phyloP scores from a whole-genome alignment of 2,329 filamentous ascomycete genomes.

The Arthrinium phaeospermum region DNA sequence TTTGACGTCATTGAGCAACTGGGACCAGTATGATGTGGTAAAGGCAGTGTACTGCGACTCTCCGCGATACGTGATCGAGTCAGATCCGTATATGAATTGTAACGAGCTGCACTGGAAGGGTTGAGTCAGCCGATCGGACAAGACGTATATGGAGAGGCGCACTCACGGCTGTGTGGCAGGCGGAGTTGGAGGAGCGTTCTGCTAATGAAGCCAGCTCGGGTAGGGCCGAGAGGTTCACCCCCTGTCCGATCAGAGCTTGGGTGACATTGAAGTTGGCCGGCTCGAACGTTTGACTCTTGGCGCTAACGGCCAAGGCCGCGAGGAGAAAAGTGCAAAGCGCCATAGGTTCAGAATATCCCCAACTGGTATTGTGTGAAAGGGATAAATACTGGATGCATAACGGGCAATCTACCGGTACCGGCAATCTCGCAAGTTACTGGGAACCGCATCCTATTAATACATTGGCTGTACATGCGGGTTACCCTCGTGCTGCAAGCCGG shows the following conservation, averaged over 20 bases:
- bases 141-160: too few relatives aligned
- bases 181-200: not conserved
- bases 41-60: not conserved
- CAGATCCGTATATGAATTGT: not conserved
- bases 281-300: not conserved
- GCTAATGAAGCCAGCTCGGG: not conserved
- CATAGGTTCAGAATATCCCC: not conserved
- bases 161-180: not conserved
- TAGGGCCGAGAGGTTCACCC: not conserved
- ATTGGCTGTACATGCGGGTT: not conserved
- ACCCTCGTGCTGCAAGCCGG: too few relatives aligned
- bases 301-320: not conserved
- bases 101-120: not conserved
- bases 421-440: not conserved
- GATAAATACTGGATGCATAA: not conserved
- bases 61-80: not conserved
- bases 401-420: too few relatives aligned
- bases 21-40: not conserved
- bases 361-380: not conserved
- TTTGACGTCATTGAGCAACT: not conserved
- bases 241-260: not conserved
- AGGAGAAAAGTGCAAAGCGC: not conserved
- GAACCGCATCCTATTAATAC: not conserved
- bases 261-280: not conserved
- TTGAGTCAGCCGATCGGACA: too few relatives aligned